phyloP scores from a whole-genome alignment of 108 stramenopile genomes.

The Craspedostauros australis region DNA sequence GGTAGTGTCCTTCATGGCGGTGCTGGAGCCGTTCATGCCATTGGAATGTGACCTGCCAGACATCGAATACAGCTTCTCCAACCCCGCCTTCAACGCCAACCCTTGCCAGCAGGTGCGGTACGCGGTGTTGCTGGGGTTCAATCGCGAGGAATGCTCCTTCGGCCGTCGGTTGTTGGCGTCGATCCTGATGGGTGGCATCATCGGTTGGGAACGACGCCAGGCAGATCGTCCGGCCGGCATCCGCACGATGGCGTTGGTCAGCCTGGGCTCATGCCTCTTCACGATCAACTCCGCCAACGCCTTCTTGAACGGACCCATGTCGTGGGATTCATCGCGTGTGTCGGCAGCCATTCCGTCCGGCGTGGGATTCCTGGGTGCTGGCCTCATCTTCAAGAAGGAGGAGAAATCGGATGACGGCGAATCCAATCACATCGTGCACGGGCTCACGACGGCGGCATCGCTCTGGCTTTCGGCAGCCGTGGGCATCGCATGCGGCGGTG shows the following conservation, averaged over 20 bases:
- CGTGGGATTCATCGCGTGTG: conserved; percentile 73
- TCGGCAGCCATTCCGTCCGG: conserved; percentile 82
- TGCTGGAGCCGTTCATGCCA: conserved; percentile 18
- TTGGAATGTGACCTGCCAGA: conserved; percentile 13
- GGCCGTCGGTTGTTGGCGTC: conserved; percentile 56
- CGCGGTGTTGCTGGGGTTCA: conserved; percentile 40
- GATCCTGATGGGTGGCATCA: conserved; percentile 53
- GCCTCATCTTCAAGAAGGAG: conserved; percentile 71
- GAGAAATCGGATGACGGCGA: conserved; percentile 36
- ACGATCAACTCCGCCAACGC: conserved; percentile 78
- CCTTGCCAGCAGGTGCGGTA: conserved; percentile 46
- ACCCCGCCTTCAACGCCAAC: conserved; percentile 43
- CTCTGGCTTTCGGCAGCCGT: conserved; percentile 69
- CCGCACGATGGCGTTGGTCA: conserved; percentile 84
- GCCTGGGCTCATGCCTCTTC: conserved; percentile 82
- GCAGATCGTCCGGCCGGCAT: conserved; percentile 89
- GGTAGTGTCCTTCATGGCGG: not conserved
- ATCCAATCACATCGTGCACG: conserved; percentile 58
- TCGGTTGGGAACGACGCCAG: conserved; percentile 80
- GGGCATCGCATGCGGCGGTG: conserved; percentile 75
- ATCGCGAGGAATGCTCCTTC: conserved; percentile 58
- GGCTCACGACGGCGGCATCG: conserved; percentile 74
- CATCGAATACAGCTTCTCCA: conserved; percentile 25
- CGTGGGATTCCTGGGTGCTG: conserved; percentile 85
- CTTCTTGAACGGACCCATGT: conserved; percentile 78